Conservation (phyloP, 2,329 filamentous ascomycete species). For the Alternaria gaisen region DNA sequence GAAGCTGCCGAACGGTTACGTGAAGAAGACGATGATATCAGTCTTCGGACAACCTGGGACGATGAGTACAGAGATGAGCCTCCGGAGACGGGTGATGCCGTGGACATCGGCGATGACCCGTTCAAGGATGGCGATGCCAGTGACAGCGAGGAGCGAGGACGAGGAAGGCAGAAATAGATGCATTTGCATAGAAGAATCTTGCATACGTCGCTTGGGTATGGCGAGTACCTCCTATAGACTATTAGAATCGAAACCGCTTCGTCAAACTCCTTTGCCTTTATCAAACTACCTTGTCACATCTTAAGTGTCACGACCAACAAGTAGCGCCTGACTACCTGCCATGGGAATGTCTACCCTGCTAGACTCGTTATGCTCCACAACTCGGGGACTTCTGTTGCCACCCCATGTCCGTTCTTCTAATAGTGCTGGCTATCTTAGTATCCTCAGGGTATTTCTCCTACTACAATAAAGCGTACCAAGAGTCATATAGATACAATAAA, state of each 20-base stretch:
- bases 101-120: conserved; percentile 53
- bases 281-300: background rate
- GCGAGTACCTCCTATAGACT: background rate
- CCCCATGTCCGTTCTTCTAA: no score
- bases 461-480: no score
- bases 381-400: no score
- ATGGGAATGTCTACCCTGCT: no score
- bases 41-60: conserved; percentile 59
- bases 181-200: background rate
- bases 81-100: conserved; percentile 53
- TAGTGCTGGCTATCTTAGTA: no score
- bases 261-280: background rate
- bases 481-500: no score
- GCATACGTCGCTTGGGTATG: background rate
- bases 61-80: conserved; percentile 55
- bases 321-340: background rate
- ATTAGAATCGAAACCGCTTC: background rate
- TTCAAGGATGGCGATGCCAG: conserved; percentile 54
- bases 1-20: conserved; percentile 51
- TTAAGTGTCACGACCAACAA: background rate
- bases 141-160: conserved; percentile 32
- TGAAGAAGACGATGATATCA: conserved; percentile 63
- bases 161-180: conserved; percentile 13
- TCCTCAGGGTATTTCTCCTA: no score
- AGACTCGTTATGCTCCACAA: no score